Evolutionary conservation across 2,329 filamentous ascomycete species (phyloP).

Genomic region (Pyricularia sp.): DNA sequence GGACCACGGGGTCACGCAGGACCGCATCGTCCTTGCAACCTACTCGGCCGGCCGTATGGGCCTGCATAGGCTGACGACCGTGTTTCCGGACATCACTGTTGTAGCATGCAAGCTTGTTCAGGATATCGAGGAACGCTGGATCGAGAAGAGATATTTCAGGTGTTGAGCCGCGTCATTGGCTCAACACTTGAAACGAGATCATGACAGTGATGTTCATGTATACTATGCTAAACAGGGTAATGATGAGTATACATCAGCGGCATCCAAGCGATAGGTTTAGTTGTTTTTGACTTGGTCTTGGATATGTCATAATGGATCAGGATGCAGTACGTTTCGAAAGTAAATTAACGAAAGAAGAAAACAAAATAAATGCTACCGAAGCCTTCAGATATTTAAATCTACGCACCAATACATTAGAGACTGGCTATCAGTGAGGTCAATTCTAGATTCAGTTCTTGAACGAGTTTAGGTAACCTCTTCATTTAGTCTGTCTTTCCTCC

Average conservation of each 20-base stretch:
- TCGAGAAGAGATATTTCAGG: slow-evolving; percentile 84
- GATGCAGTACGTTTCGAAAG: background rate
- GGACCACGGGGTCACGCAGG: slow-evolving; percentile 80
- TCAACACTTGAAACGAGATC: background rate
- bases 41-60: slow-evolving; percentile 82
- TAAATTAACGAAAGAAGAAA: background rate
- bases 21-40: slow-evolving; percentile 84
- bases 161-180: slow-evolving; percentile 41
- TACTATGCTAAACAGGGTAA: background rate
- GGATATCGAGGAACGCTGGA: slow-evolving; percentile 79
- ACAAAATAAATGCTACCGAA: background rate
- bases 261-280: background rate
- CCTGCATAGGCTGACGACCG: slow-evolving; percentile 73
- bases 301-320: background rate
- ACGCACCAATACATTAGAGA: background rate
- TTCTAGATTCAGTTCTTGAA: background rate
- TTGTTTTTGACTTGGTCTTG: background rate
- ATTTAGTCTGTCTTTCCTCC: background rate
- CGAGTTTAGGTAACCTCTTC: background rate
- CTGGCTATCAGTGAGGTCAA: background rate
- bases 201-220: background rate
- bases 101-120: slow-evolving; percentile 76
- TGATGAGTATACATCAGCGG: background rate
- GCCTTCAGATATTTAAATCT: background rate
- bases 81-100: slow-evolving; percentile 80